phyloP scores from a whole-genome alignment of 2,329 filamentous ascomycete species.

The Claviceps arundinis region DNA sequence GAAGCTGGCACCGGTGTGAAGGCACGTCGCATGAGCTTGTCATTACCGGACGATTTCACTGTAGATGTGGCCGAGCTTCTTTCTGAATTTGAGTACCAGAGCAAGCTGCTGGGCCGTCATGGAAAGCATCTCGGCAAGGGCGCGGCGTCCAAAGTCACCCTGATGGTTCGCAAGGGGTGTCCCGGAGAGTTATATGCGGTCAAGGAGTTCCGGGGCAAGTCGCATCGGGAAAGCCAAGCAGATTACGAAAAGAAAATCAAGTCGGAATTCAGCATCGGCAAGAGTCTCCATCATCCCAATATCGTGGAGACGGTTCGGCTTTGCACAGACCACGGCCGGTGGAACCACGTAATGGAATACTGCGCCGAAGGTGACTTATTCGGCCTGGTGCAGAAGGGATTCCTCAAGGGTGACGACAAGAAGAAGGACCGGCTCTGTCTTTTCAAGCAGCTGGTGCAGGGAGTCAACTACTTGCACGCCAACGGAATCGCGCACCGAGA shows the following conservation, averaged over 20 bases:
- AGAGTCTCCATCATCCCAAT: slow-evolving; percentile 75
- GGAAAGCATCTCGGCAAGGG: slow-evolving; percentile 70
- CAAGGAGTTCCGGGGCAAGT: slow-evolving; percentile 73
- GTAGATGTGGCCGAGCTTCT: slow-evolving; percentile 58
- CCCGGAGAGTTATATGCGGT: slow-evolving; percentile 62
- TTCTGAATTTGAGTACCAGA: slow-evolving; percentile 53
- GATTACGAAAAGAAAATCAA: slow-evolving; percentile 86
- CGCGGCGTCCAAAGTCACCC: slow-evolving; percentile 66
- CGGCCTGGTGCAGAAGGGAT: slow-evolving; percentile 56
- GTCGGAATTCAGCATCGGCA: slow-evolving; percentile 78
- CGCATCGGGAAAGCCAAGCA: slow-evolving; percentile 51
- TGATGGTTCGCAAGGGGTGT: slow-evolving; percentile 61
- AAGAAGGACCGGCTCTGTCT: slow-evolving; percentile 62
- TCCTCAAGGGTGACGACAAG: slow-evolving; percentile 51
- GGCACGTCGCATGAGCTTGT: slow-evolving; percentile 63
- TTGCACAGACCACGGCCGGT: slow-evolving; percentile 60
- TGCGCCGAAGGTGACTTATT: slow-evolving; percentile 74
- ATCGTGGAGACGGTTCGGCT: slow-evolving; percentile 70
- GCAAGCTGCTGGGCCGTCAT: slow-evolving; percentile 56
- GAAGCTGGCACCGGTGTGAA: slow-evolving; percentile 63
- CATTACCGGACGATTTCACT: slow-evolving; percentile 59
- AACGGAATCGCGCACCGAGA: slow-evolving; percentile 84
- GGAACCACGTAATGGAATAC: slow-evolving; percentile 92
- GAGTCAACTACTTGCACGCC: slow-evolving; percentile 66
- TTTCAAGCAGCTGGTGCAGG: slow-evolving; percentile 80